Base-by-base conservation (phyloP, 768 basidiomycete species). In the Kwoniella pini region DNA sequence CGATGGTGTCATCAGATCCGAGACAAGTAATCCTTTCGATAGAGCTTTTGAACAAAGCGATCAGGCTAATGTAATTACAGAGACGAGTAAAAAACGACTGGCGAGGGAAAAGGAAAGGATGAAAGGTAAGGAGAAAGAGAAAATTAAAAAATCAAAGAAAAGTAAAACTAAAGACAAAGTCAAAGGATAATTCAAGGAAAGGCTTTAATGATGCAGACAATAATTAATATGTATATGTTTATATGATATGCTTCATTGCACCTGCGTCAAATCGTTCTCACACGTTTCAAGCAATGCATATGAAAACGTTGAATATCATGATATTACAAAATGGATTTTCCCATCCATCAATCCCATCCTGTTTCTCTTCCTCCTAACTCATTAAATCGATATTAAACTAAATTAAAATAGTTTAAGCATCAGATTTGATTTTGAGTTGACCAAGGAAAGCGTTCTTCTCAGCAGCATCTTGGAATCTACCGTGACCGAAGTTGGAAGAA, bases 401-500 rank as follows among this genome's bases (percentile, higher is more conserved):
- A 36, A 36, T 15, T 36, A 36, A n/a, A 39, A 54, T 27, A 58
- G 44, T 53, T 65, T 67, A 70, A 60, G 66, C 65, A 61, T 63
- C 58, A 50, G 74, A 64, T 76, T 79, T 79, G 78, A 80, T 77
- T 77, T 81, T 81, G 68, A 70, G 70, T 62, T 76, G 75, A 63
- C 81, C 80, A 80, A 92, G 75, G 87, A 97, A 97, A 79, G 90
- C 87, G 70, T 85, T 83, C 86, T 97, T 97, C 87, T 97, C 95
- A 82, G 90, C 90, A 82, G 85, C 84, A 49, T 92, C 93, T 84
- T 98, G 93, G 91, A 94, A 96, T 48, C 89, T 87, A 75, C 93
- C 93, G 77, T 96, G 94, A 71, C 94, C 92, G 81, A 92, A 93
- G 82, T 96, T 96, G 81, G 91, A 94, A 42, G 92, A 90, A 31